phyloP scores from a whole-genome alignment of 345 rosid genomes.

The Salix udensis region DNA sequence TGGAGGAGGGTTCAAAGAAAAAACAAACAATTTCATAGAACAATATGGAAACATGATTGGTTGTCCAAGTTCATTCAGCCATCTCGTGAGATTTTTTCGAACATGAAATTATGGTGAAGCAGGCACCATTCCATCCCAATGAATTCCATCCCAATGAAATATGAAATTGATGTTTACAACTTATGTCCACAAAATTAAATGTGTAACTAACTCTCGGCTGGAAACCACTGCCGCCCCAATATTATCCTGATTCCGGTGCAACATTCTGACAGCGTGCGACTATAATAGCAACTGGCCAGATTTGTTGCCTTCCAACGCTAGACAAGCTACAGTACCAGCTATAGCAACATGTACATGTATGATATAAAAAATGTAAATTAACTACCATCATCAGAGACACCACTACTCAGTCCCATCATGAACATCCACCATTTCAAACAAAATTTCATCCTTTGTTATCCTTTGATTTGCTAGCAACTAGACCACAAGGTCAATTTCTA shows the following conservation, averaged over 20 bases:
- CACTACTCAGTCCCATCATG: not conserved
- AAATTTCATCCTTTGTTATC: not conserved
- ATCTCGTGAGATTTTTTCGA: not conserved
- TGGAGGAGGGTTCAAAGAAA: not conserved
- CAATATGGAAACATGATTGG: not conserved
- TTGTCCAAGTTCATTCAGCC: not conserved
- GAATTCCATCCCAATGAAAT: not conserved
- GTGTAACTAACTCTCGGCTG: not conserved
- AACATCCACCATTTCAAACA: not conserved
- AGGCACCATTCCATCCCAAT: not conserved
- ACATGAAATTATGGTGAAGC: not conserved
- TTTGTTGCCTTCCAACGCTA: not conserved
- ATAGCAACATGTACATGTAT: not conserved
- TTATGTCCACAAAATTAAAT: not conserved
- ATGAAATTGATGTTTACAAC: not conserved
- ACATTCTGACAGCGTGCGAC: not conserved
- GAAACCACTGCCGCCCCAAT: not conserved
- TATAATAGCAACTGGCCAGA: too few species aligned
- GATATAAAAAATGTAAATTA: not conserved
- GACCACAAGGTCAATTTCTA: not conserved
- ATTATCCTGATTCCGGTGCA: not conserved
- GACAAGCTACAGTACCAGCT: not conserved
- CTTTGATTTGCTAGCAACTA: slow-evolving; percentile 1
- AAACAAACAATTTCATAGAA: too few species aligned
- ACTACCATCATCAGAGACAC: not conserved